A percentile compares a stretch with the other conserved stretches of the same genome.
These are phyloP conservation scores for Epichloe uncinata DNA, from an alignment of 2,329 filamentous ascomycete genomes.

Conservation along the genomic window DNA sequence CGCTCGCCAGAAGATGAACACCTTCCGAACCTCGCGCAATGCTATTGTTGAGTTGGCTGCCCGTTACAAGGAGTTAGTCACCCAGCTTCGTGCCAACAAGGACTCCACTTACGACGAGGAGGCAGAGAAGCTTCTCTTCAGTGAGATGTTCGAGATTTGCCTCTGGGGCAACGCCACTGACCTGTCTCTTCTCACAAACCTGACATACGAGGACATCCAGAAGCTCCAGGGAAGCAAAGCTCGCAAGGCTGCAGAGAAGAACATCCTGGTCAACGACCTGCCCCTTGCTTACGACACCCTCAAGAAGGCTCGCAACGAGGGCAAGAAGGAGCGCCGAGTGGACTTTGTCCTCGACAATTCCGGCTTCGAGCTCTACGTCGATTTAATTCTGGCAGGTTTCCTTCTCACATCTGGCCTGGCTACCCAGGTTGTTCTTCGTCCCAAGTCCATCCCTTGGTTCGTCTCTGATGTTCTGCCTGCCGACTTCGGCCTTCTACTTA, in stretches of 20 bases:
- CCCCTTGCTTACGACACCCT: conserved; percentile 56
- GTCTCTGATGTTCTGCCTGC: conserved; percentile 84
- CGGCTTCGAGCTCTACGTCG: conserved; percentile 93
- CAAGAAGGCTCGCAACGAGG: conserved; percentile 47
- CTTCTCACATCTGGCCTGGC: conserved; percentile 74
- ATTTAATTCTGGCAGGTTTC: conserved; percentile 84
- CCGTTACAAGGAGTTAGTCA: conserved; percentile 63
- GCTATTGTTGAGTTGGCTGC: conserved; percentile 71
- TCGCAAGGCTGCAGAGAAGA: conserved; percentile 75
- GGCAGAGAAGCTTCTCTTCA: conserved; percentile 67
- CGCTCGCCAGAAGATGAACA: conserved; percentile 75
- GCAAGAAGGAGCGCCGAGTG: conserved; percentile 58
- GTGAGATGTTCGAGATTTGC: conserved; percentile 91
- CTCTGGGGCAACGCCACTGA: conserved; percentile 97
- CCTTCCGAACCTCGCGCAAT: conserved; percentile 81
- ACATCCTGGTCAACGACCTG: conserved; percentile 84
- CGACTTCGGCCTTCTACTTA: conserved; percentile 75
- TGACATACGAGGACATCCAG: conserved; percentile 93
- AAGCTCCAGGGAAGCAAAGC: conserved; percentile 85
- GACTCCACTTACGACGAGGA: conserved; percentile 43
- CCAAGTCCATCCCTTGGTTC: conserved; percentile 96
- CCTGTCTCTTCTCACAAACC: conserved; percentile 74
- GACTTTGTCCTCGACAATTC: conserved; percentile 96
- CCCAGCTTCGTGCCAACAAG: conserved; percentile 45
- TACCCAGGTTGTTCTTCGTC: conserved; percentile 76